A percentile compares a stretch with the other conserved stretches of the same genome.
Conservation (phyloP, 345 rosid genomes). For the Syzygium aqueum region DNA sequence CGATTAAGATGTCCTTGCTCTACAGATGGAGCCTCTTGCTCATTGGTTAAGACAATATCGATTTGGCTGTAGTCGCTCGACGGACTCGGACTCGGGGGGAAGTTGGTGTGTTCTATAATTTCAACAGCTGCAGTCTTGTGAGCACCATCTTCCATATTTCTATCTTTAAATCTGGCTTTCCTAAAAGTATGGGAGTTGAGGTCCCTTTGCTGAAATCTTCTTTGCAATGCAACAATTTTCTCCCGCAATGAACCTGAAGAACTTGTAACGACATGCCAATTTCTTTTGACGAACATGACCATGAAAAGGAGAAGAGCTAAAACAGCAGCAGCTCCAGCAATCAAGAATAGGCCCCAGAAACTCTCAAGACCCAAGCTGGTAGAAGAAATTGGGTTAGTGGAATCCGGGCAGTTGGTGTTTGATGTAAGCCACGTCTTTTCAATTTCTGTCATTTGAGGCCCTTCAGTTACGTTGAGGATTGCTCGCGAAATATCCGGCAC, state of each 20-base stretch:
- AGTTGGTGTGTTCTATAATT: too few species aligned
- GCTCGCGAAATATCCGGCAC: not conserved
- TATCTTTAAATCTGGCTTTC: too few species aligned
- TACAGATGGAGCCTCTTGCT: too few species aligned
- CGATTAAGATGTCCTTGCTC: too few species aligned
- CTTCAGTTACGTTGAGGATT: not conserved
- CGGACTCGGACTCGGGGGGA: too few species aligned
- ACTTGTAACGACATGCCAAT: not conserved
- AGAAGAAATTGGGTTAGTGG: accelerated
- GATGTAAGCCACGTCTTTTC: not conserved
- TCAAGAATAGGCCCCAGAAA: not conserved
- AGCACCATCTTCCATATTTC: too few species aligned
- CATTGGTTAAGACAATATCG: too few species aligned
- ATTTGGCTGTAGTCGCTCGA: too few species aligned
- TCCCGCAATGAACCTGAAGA: not conserved
- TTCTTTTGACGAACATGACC: not conserved
- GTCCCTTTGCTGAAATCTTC: not conserved
- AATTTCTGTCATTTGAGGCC: not conserved
- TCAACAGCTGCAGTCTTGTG: too few species aligned
- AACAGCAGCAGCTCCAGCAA: not conserved
- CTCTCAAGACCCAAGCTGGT: not conserved
- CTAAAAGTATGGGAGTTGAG: too few species aligned
- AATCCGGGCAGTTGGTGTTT: accelerated
- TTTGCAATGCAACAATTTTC: too few species aligned
- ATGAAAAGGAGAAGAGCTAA: not conserved